phyloP scores from a whole-genome alignment of 257 asterid genomes.

The Forsythia suspensa region DNA sequence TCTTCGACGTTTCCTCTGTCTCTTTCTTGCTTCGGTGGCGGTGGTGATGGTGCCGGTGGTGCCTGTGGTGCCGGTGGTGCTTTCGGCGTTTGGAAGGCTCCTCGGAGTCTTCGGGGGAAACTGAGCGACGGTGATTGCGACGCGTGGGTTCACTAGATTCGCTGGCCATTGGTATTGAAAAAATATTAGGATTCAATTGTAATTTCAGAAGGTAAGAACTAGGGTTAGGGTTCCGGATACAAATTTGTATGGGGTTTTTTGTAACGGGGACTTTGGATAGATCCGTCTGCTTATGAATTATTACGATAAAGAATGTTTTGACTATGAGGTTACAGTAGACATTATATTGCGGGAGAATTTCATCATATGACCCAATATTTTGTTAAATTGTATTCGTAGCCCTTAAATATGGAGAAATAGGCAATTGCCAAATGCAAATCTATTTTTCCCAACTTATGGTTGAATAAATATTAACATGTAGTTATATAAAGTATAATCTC shows the following conservation, averaged over 20 bases:
- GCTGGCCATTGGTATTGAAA: constrained; percentile 48
- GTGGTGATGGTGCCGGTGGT: constrained; percentile 49
- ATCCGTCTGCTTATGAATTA: not conserved
- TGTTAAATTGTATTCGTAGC: not conserved
- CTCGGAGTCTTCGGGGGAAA: constrained; percentile 58
- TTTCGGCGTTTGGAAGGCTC: constrained; percentile 84
- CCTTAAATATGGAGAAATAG: not conserved
- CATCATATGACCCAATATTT: not conserved
- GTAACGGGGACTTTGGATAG: not conserved
- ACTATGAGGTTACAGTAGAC: not conserved
- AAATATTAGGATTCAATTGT: not conserved
- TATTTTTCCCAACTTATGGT: too few species aligned
- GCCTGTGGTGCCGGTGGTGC: constrained; percentile 73
- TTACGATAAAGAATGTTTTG: not conserved
- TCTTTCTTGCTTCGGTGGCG: constrained; percentile 59
- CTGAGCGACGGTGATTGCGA: constrained; percentile 71
- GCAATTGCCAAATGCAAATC: not conserved
- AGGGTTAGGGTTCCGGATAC: constrained; percentile 35
- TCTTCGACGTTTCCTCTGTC: constrained; percentile 29
- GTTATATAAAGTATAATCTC: too few species aligned
- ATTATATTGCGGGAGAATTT: not conserved
- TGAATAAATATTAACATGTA: too few species aligned
- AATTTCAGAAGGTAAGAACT: constrained; percentile 31
- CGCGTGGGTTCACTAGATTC: constrained; percentile 62
- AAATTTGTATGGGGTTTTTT: not conserved